Percentiles rank a stretch among this genome's conserved stretches.
These are phyloP conservation scores for Leucosporidium scottii DNA, from an alignment of 768 basidiomycete species.

Conservation along the genomic window DNA sequence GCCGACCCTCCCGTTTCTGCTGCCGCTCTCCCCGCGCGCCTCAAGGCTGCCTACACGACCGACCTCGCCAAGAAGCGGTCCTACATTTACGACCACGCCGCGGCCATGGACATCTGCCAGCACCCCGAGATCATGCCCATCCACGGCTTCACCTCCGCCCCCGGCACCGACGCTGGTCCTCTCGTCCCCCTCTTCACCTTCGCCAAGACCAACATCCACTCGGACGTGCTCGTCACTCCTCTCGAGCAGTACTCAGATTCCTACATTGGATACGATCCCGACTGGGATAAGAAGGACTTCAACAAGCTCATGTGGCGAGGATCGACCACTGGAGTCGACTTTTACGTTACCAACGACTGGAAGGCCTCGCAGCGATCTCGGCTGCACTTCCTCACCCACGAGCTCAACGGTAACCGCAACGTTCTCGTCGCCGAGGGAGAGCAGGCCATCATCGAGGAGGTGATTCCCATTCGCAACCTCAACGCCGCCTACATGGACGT, in stretches of 20 bases:
- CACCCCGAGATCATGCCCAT: conserved; percentile 42
- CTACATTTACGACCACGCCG: conserved; percentile 41
- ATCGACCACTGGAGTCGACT: conserved; percentile 76
- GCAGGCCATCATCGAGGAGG: conserved; percentile 48
- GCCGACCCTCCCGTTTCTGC: neutral
- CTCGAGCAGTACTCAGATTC: conserved; percentile 87
- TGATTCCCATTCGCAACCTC: conserved; percentile 41
- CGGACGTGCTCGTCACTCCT: conserved; percentile 87
- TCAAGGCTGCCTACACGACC: conserved; percentile 13
- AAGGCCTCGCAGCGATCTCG: conserved; percentile 46
- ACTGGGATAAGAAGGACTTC: conserved; percentile 83
- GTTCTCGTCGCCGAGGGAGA: conserved; percentile 47
- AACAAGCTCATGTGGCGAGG: conserved; percentile 84
- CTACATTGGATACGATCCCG: conserved; percentile 76
- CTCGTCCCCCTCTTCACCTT: conserved; percentile 69
- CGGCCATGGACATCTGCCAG: conserved; percentile 42
- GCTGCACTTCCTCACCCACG: conserved; percentile 45
- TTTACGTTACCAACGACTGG: conserved; percentile 48
- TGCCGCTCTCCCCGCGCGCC: conserved; percentile 13
- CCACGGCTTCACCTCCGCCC: conserved; percentile 41
- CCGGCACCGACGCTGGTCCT: conserved; percentile 33
- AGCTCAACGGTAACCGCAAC: conserved; percentile 20
- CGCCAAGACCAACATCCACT: conserved; percentile 72
- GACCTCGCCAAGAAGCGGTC: conserved; percentile 29
- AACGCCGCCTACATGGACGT: conserved; percentile 80